Conservation (phyloP, 495 filamentous ascomycete species). For the Aspergillus asperescens region DNA sequence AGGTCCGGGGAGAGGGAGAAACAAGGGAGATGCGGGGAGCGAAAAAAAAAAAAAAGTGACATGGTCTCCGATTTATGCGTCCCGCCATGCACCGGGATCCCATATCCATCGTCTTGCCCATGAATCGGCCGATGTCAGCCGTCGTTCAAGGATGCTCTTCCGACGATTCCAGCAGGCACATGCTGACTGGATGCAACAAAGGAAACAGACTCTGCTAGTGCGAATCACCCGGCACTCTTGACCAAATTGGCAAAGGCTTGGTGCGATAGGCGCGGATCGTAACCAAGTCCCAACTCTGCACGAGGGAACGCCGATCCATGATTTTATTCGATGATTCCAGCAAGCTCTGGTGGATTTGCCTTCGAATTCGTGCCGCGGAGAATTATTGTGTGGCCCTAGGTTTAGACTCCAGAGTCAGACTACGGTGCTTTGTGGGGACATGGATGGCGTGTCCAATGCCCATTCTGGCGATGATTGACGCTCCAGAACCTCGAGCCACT, state of each 20-base stretch:
- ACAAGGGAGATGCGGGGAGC: background rate
- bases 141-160: background rate
- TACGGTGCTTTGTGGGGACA: too few species aligned
- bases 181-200: background rate
- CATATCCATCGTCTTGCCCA: background rate
- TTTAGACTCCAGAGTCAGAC: too few species aligned
- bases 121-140: constrained; percentile 1
- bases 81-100: background rate
- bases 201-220: background rate
- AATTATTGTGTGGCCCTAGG: background rate
- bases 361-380: constrained; percentile 1
- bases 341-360: background rate
- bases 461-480: background rate
- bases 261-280: background rate
- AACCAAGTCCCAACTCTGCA: background rate
- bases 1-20: background rate
- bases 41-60: background rate
- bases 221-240: background rate
- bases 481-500: background rate
- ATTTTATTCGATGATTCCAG: too few species aligned
- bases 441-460: background rate
- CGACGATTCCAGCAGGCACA: background rate
- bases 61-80: background rate
- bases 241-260: constrained; percentile 2
- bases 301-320: background rate